Percentiles rank a stretch among this genome's conserved stretches.
These are phyloP conservation scores for Pulveroboletus frians DNA, from an alignment of 768 basidiomycete species.

Conservation along the genomic window DNA sequence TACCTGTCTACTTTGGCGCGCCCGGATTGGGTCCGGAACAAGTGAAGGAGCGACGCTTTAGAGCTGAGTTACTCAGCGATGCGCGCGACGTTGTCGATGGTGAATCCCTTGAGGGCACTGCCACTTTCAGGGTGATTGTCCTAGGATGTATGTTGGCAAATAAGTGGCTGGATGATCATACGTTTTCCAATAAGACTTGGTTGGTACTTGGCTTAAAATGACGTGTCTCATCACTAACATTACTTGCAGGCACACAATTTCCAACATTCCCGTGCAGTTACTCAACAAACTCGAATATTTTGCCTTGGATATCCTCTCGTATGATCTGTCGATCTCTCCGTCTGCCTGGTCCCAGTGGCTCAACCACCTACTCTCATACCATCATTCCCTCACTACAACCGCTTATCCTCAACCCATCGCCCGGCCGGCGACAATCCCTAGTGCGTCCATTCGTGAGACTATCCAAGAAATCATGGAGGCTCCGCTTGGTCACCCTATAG, in stretches of 20 bases:
- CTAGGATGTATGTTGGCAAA: constrained; percentile 83
- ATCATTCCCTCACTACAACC: constrained; percentile 56
- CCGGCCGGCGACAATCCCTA: constrained; percentile 68
- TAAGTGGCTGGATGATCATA: constrained; percentile 87
- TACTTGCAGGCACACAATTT: constrained; percentile 66
- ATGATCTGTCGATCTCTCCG: constrained; percentile 64
- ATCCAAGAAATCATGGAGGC: constrained; percentile 66
- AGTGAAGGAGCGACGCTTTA: constrained; percentile 58
- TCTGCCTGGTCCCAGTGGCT: constrained; percentile 71
- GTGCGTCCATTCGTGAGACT: constrained; percentile 59
- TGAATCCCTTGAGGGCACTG: constrained; percentile 50
- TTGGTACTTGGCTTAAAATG: constrained; percentile 29
- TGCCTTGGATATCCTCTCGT: constrained; percentile 62
- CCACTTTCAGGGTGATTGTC: constrained; percentile 69
- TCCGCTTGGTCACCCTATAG: constrained; percentile 30
- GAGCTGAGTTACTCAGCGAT: constrained; percentile 57
- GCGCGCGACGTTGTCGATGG: constrained; percentile 36
- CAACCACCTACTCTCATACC: constrained; percentile 56
- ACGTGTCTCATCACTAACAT: constrained; percentile 1
- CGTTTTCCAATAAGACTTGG: constrained; percentile 89
- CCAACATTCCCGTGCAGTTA: constrained; percentile 63
- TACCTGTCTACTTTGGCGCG: constrained; percentile 64
- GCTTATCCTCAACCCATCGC: constrained; percentile 70
- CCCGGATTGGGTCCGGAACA: constrained; percentile 46
- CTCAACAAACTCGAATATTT: constrained; percentile 70